Evolutionary conservation across 257 asterid genomes (phyloP), one percentile per base, ranked within the genome.

Genomic region (Echium plantagineum): DNA sequence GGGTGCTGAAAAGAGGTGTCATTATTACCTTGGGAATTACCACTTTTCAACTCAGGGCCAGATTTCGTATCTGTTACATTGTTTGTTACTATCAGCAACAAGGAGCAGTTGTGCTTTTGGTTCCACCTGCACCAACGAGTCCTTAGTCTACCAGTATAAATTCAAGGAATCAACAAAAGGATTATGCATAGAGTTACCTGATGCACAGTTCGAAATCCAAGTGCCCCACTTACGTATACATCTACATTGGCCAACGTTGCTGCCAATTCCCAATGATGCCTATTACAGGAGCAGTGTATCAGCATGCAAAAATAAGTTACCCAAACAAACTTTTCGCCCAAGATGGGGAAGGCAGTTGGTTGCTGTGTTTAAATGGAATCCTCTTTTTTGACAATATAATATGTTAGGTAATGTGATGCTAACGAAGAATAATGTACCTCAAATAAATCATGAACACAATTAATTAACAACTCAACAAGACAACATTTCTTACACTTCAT

Each of bases 151-250:
- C 15, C 59, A 26, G 52, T 17, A 31, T 22, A 6, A 31, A 32
- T 58, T 48, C 57, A 17, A 26, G 49, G 9, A 16, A 68, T 9
- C 63, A 52, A 28, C 47, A 28, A 58, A n/a, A 52, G 26, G 63
- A 66, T 51, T 32, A 53, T 35, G 31, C 24, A 47, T 32, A 61
- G 62, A 35, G 64, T 31, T 81, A 89, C 97, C 97, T 91, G 96
- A 79, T 91, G 94, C 69, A 65, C 38, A 21, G 98, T 91, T 64
- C 95, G 87, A 75, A 80, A 91, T 47, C 98, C 98, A 68, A 88
- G 69, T 63, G 90, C 85, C 54, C 97, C 97, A 71, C 87, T 84
- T 60, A 85, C 79, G 57, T 71, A 76, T 72, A 73, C 73, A 63
- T 78, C 70, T 57, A 78, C 87, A 65, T 75, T 73, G 58, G 90